Evolutionary conservation across 176 grass and related monocot species (phyloP).

Genomic region (Chloris gayana): DNA sequence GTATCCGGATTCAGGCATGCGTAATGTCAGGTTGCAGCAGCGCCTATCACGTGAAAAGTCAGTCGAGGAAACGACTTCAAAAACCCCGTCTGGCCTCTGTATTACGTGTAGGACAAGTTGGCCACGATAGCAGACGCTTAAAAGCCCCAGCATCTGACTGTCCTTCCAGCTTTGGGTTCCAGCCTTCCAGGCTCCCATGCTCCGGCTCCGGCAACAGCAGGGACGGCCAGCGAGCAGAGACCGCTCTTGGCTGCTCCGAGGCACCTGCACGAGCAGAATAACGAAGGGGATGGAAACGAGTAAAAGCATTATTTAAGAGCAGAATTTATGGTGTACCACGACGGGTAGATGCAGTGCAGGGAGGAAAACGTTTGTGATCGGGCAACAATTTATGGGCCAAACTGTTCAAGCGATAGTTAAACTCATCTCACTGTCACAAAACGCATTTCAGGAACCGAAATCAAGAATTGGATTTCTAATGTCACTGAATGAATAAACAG

Average conservation of each 20-base stretch:
- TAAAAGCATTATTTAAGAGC: background rate
- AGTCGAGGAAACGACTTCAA: background rate
- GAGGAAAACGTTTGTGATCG: background rate
- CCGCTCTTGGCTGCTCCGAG: background rate
- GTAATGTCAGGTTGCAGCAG: background rate
- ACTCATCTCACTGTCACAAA: background rate
- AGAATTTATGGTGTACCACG: background rate
- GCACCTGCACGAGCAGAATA: background rate
- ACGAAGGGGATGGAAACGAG: background rate
- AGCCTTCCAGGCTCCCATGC: background rate
- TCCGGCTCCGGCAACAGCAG: background rate
- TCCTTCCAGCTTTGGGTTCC: background rate
- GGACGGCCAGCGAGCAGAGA: background rate
- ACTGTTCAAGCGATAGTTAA: background rate
- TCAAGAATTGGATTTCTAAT: slow-evolving; percentile 2
- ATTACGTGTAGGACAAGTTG: slow-evolving; percentile 1
- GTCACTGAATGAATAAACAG: slow-evolving; percentile 6
- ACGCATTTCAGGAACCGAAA: background rate
- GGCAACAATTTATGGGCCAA: too few relatives aligned
- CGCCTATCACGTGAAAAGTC: slow-evolving; percentile 24
- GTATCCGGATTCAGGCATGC: background rate
- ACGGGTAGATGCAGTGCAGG: background rate
- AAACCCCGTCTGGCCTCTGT: background rate
- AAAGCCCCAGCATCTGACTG: background rate
- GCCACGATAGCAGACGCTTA: background rate